phyloP scores from a whole-genome alignment of 179 eudicot genomes.

The Monotropa hypopitys region DNA sequence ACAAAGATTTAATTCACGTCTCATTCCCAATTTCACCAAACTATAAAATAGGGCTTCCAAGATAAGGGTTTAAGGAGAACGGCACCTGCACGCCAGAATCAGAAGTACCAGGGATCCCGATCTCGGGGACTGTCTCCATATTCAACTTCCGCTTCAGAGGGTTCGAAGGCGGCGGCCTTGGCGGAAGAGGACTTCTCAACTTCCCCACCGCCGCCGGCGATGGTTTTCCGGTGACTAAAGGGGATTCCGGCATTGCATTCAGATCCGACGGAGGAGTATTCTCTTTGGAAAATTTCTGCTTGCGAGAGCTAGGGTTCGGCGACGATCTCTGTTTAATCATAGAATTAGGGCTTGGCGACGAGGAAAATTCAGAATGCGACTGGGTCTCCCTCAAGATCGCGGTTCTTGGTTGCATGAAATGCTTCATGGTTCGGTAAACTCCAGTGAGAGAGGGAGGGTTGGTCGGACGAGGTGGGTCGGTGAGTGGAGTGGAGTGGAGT shows the following conservation, averaged over 20 bases:
- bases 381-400: constrained; percentile 26
- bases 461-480: background rate
- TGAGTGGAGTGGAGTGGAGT: background rate
- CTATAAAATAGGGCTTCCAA: background rate
- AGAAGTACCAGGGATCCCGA: constrained; percentile 14
- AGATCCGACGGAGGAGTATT: constrained; percentile 32
- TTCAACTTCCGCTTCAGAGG: constrained; percentile 66
- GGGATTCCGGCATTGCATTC: constrained; percentile 13
- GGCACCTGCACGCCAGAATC: constrained; percentile 50
- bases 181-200: constrained; percentile 58
- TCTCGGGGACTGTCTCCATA: constrained; percentile 30
- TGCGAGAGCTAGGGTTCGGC: constrained; percentile 32
- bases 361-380: constrained; percentile 21
- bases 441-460: constrained; percentile 4
- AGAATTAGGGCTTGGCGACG: background rate
- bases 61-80: background rate
- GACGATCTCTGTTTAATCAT: constrained; percentile 7
- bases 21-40: background rate
- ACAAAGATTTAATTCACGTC: background rate
- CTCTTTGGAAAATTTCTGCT: constrained; percentile 36
- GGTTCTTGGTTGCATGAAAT: constrained; percentile 37
- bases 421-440: constrained; percentile 33
- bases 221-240: constrained; percentile 22
- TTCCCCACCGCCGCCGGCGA: constrained; percentile 23
- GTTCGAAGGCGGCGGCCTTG: constrained; percentile 49